Evolutionary conservation across 306 rosid genomes (phyloP).

Genomic region (Cotoneaster glaucophyllus): DNA sequence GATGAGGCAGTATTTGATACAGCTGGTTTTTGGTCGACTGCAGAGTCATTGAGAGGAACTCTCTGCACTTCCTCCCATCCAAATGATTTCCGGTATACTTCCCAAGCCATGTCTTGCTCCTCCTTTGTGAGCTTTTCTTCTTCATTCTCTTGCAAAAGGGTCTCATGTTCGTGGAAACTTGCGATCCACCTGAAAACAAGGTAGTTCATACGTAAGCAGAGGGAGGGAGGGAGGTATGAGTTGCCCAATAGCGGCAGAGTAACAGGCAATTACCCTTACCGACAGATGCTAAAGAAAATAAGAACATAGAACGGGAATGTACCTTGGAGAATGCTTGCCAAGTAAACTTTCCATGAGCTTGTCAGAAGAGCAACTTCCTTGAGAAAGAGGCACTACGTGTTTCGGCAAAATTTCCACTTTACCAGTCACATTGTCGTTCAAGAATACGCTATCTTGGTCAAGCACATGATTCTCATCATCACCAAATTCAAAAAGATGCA

Average conservation of each 20-base stretch:
- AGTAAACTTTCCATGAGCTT: conserved; percentile 86
- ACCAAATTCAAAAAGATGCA: conserved; percentile 96
- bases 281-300: conserved; percentile 1
- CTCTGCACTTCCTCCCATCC: conserved; percentile 93
- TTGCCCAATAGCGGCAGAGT: not conserved
- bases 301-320: conserved; percentile 12
- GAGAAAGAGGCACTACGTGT: conserved; percentile 47
- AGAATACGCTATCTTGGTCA: conserved; percentile 40
- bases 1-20: conserved; percentile 15
- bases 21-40: conserved; percentile 38
- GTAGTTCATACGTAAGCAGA: not conserved
- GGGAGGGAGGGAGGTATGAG: not conserved
- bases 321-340: conserved; percentile 77
- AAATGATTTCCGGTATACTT: conserved; percentile 63
- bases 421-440: conserved; percentile 27
- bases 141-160: conserved; percentile 87
- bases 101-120: conserved; percentile 99
- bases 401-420: conserved; percentile 36
- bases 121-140: conserved; percentile 91
- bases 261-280: not conserved
- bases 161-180: conserved; percentile 81
- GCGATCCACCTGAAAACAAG: conserved; percentile 69
- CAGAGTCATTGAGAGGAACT: conserved; percentile 45
- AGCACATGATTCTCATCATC: conserved; percentile 83
- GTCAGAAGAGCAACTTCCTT: conserved; percentile 79